Base-by-base conservation (phyloP, 208 protist species). In the Strigomonas culicis region DNA sequence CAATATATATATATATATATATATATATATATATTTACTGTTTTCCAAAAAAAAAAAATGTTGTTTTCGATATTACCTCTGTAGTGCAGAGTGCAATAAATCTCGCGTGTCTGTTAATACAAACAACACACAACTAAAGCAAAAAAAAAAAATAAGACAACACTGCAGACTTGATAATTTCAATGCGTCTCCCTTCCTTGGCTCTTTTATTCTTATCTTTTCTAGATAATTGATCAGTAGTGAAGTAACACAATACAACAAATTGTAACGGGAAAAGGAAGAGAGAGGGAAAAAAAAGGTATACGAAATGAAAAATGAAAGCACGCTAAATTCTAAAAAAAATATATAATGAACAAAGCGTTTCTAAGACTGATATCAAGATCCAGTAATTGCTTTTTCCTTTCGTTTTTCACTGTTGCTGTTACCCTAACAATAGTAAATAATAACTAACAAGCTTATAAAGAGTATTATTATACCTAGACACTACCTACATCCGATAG, bases 91-190 rank as follows among this genome's bases (percentile, higher is more conserved):
- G 57, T 28, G 36, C 31, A 50, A 55, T 36, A 22, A 8, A 21
- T 11, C 46, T 36, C 22, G n/a, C 22, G 25, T 58, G 13, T 47
- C 31, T 57, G 15, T 47, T 30, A 47, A 34, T 30, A 28, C 0
- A 64, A 28, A 7, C 44, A 51, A 21, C 53, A 41, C 6, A 56
- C 30, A 52, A 51, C 0, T 10, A 57, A 28, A 39, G 63, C 44
- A 62, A 47, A 76, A 31, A 57, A 60, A 62, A 4, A 70, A 61
- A 68, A 32, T 24, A 36, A 61, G 6, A 25, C 8, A 36, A 49
- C 41, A 47, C 41, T 47, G 19, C 15, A 19, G 13, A 47, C 13
- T 47, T 21, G 19, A 13, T 47, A 21, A 47, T 13, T 19, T 21
- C 41, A 21, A 21, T 47, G 19, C 15, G 19, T 19, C 19, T 47